Percentiles rank a stretch among this genome's conserved stretches.
Conservation (phyloP, 179 eudicot species). For the Patellifolia procumbens region DNA sequence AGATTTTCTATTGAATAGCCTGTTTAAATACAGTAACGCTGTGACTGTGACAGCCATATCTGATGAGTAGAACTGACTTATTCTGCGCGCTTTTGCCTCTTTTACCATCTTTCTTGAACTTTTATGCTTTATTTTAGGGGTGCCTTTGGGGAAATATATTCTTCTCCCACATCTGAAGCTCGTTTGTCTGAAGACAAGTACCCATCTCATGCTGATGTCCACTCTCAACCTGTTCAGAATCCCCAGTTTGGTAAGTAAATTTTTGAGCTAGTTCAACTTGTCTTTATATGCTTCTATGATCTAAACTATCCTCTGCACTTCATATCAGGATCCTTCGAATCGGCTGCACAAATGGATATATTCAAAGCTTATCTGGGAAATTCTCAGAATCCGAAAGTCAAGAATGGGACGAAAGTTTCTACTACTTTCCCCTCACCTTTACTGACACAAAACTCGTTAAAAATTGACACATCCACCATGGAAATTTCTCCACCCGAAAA, state of each 20-base stretch:
- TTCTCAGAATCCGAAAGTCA: slow-evolving; percentile 28
- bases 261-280: background rate
- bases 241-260: slow-evolving; percentile 37
- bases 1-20: background rate
- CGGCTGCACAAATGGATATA: slow-evolving; percentile 33
- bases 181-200: slow-evolving; percentile 42
- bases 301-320: slow-evolving; percentile 19
- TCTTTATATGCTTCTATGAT: background rate
- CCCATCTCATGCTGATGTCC: slow-evolving; percentile 29
- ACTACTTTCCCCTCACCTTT: slow-evolving; percentile 39
- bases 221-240: slow-evolving; percentile 38
- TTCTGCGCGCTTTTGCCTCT: background rate
- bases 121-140: slow-evolving; percentile 37
- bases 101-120: background rate
- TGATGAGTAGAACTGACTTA: background rate
- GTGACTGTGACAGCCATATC: background rate
- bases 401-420: slow-evolving; percentile 39
- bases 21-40: background rate
- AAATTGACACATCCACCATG: slow-evolving; percentile 41
- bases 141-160: slow-evolving; percentile 38
- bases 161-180: slow-evolving; percentile 39
- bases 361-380: slow-evolving; percentile 38
- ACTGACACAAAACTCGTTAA: slow-evolving; percentile 40
- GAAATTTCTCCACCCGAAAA: slow-evolving; percentile 45
- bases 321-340: slow-evolving; percentile 40